Evolutionary conservation across 306 rosid genomes (phyloP), one percentile per base, ranked within the genome.

Genomic region (Aeschynomene evenia): DNA sequence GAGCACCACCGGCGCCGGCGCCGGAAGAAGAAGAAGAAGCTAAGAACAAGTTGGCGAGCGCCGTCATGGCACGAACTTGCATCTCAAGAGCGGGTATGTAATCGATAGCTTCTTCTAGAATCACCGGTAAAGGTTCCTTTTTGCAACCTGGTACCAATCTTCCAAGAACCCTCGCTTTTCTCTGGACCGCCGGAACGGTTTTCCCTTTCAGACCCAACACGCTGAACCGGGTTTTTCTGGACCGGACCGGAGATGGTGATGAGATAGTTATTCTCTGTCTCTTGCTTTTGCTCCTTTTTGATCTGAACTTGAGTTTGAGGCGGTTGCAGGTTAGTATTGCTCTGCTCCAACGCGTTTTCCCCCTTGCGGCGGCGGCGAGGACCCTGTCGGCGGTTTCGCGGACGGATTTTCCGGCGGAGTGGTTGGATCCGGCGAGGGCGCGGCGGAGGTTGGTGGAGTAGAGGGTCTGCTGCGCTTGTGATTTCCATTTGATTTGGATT

Each of bases 91-190:
- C 99, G 2, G 90, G 83, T 8, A 95, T 91, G 36, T 95, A 95
- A 82, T 95, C 97, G 3, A 88, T 83, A 0, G 91, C 87, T 69
- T 95, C 99, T 22, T 89, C 97, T 5, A 95, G 77, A 71, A 95
- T 84, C 62, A 95, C 96, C 72, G 97, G 96, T 34, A 89, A 52
- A 3, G 96, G 79, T 56, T 95, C 83, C 50, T 95, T 87, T 73
- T 87, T 81, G 87, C 99, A 95, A 73, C 99, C 97, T 15, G 99
- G 99, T 31, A 95, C 97, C 67, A 95, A 72, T 72, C 96, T 83
- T 59, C 96, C 97, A 0, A 95, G 85, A 1, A 95, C 72, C 49
- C 79, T 70, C 5, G 80, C 91, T 78, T 89, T 95, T 64, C 79
- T 80, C 71, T 95, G 99, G 65, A 91, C 89, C 7, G 91, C 82